Evolutionary conservation across 2,329 filamentous ascomycete genomes (phyloP).

Genomic region (Fusarium marasasianum): DNA sequence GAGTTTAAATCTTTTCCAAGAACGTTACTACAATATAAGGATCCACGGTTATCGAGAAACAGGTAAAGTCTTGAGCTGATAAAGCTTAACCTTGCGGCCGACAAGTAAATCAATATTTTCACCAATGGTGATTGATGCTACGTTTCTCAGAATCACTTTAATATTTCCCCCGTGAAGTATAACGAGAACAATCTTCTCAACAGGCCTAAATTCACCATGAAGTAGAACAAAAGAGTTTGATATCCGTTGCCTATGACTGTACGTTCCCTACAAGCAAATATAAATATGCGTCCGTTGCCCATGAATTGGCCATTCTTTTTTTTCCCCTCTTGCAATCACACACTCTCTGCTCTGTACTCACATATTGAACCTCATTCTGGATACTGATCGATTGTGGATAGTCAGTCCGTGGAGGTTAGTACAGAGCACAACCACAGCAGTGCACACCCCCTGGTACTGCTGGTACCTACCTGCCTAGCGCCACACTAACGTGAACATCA

Average conservation of each 20-base stretch:
- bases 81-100: neutral
- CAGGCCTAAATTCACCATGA: neutral
- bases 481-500: constrained; percentile 32
- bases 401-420: neutral
- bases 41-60: neutral
- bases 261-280: neutral
- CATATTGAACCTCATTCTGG: neutral
- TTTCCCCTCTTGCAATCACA: neutral
- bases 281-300: neutral
- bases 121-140: neutral
- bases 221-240: neutral
- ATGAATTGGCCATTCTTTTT: neutral
- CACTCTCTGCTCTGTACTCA: neutral
- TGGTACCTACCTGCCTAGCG: constrained; percentile 8
- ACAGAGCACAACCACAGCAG: neutral
- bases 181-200: neutral
- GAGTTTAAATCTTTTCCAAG: neutral
- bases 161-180: neutral
- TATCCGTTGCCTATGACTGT: neutral
- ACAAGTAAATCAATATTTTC: neutral
- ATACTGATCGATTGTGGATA: neutral
- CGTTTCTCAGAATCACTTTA: neutral
- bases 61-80: neutral
- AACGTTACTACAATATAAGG: neutral
- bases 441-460: neutral